phyloP scores from a whole-genome alignment of 371 early-diverging fungal genomes.

The Apophysomyces elegans region DNA sequence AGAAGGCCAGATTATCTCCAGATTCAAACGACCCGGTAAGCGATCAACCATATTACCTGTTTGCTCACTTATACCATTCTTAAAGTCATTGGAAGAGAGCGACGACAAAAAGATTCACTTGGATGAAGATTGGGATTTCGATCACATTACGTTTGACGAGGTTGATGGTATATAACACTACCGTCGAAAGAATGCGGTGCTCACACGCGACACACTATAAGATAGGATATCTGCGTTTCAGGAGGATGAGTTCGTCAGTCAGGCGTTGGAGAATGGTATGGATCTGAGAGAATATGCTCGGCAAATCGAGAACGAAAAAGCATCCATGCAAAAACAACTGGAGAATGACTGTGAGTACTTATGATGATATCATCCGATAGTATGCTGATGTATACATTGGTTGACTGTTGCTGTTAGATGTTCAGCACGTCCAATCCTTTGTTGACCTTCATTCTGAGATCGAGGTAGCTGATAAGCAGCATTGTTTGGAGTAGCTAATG shows the following conservation, averaged over 20 bases:
- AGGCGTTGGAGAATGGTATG: slow-evolving; percentile 81
- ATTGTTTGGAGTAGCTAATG: neutral
- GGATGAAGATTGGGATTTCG: slow-evolving; percentile 44
- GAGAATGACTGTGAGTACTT: slow-evolving; percentile 69
- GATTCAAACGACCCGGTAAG: neutral
- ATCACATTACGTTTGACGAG: slow-evolving; percentile 55
- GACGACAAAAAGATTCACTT: slow-evolving; percentile 14
- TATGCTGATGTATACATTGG: neutral
- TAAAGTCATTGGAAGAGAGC: neutral
- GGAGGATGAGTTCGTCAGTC: slow-evolving; percentile 80
- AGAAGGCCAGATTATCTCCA: slow-evolving; percentile 11
- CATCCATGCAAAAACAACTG: slow-evolving; percentile 68
- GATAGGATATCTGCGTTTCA: slow-evolving; percentile 69
- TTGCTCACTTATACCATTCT: neutral
- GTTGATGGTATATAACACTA: slow-evolving; percentile 49
- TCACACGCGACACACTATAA: slow-evolving; percentile 15
- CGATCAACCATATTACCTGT: slow-evolving; percentile 1
- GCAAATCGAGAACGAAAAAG: slow-evolving; percentile 76
- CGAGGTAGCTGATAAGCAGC: slow-evolving; percentile 34
- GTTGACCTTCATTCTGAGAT: slow-evolving; percentile 76
- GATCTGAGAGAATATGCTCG: slow-evolving; percentile 87
- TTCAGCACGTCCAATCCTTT: slow-evolving; percentile 68
- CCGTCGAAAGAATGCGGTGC: neutral
- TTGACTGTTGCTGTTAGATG: slow-evolving; percentile 47
- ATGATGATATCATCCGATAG: neutral